Base-by-base conservation (phyloP, 2,329 filamentous ascomycete species). In the Penicillium sp. region DNA sequence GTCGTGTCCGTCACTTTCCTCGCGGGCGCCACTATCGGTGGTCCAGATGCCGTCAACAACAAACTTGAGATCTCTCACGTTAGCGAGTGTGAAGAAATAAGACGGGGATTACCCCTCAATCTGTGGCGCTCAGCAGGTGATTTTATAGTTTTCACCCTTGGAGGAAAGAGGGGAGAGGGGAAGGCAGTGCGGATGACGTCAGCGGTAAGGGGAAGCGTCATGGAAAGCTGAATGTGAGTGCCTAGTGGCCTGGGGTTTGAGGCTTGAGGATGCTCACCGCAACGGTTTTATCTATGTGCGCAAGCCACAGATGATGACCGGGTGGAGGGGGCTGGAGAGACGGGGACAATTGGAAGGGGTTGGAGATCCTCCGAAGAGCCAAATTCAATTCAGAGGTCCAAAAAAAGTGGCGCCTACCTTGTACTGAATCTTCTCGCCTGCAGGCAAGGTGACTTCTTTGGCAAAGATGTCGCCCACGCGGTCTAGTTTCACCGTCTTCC, bases 1-100 rank as follows among this genome's bases (percentile, higher is more conserved):
- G 70, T 90, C 89, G 70, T 87, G 83, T 65, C 85, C 84, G 82
- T 97, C 94, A 71, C 87, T 86, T 79, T 97, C 93, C 78, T 89
- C 88, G 60, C 90, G 90, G 43, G 88, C 89, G 59, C 87, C 87
- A 69, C 88, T 86, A 78, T 97, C 93, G 75, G 88, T 90, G 52
- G 87, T 87, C 95, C 95, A 99, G 68, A 85, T 86, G 67, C 90
- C 91, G 84, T 99, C 92, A 66, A 97, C 94, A 69, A 99, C 90
- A 77, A 96, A 99, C 94, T 97, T 60, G 36, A 56, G 10, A 55
- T 46, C 22, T 41, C 43, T 31, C 37, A 27, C 6, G 49, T 51
- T 22, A 60, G 60, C 54, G 60, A 39, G 58, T 63, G 57, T 62
- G 59, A 47, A 53, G 39, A 55, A 66, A 63, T 67, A 55, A 36